Evolutionary conservation across 768 basidiomycete species (phyloP).

Genomic region (Cubamyces sp.): DNA sequence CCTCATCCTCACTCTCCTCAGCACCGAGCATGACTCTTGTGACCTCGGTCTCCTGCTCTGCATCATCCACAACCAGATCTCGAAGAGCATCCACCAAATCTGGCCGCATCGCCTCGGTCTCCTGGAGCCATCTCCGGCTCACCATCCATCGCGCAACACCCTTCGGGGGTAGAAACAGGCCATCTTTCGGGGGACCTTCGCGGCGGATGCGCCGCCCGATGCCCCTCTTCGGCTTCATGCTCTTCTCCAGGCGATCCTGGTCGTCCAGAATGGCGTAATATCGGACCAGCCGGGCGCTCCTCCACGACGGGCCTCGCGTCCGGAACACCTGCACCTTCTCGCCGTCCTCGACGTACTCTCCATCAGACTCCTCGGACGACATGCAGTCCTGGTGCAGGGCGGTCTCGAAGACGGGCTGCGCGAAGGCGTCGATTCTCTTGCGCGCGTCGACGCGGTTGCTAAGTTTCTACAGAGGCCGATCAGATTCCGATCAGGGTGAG

Average conservation of each 20-base stretch:
- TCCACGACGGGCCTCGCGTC: slow-evolving; percentile 66
- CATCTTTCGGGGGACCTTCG: slow-evolving; percentile 59
- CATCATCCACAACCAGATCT: slow-evolving; percentile 49
- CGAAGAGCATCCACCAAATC: slow-evolving; percentile 50
- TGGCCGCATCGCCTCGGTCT: slow-evolving; percentile 45
- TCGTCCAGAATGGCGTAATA: slow-evolving; percentile 68
- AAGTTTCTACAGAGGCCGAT: slow-evolving; percentile 57
- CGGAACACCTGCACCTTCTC: slow-evolving; percentile 45
- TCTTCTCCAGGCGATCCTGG: slow-evolving; percentile 50
- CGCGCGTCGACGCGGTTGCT: slow-evolving; percentile 64
- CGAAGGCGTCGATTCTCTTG: slow-evolving; percentile 53
- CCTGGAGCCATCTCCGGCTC: slow-evolving; percentile 63
- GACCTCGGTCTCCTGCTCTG: slow-evolving; percentile 30
- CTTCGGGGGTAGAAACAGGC: slow-evolving; percentile 59
- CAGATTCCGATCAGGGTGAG: slow-evolving; percentile 6
- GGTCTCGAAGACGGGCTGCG: slow-evolving; percentile 68
- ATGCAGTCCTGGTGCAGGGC: slow-evolving; percentile 77
- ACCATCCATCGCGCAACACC: slow-evolving; percentile 78
- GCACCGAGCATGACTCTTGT: slow-evolving; percentile 49
- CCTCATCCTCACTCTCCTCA: slow-evolving; percentile 51
- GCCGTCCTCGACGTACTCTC: slow-evolving; percentile 44
- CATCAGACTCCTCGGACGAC: slow-evolving; percentile 79
- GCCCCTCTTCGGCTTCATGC: slow-evolving; percentile 56
- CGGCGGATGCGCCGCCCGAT: slow-evolving; percentile 57
- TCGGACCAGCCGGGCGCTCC: slow-evolving; percentile 63